A percentile compares a stretch with the other conserved stretches of the same genome.
Conservation (phyloP, 2,329 filamentous ascomycete genomes). For the Dactylellina sp. region DNA sequence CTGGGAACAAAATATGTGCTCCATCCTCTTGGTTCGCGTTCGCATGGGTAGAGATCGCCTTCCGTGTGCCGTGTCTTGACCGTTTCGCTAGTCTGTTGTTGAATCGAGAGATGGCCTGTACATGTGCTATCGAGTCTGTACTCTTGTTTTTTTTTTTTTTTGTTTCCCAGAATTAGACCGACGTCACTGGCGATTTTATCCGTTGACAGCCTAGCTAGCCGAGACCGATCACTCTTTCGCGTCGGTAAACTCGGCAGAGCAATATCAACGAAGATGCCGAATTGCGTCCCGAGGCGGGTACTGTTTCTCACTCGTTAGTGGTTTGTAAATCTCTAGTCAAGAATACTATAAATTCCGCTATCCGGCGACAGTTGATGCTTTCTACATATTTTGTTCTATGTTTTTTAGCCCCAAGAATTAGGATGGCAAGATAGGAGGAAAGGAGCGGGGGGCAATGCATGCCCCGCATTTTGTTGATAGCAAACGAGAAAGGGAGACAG, state of each 20-base stretch:
- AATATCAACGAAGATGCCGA: not conserved
- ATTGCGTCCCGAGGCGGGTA: not conserved
- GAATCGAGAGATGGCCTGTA: slow-evolving; percentile 24
- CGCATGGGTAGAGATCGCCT: slow-evolving; percentile 38
- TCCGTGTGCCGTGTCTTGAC: slow-evolving; percentile 53
- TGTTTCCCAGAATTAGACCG: slow-evolving; percentile 16
- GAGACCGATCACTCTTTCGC: not conserved
- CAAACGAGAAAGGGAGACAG: not conserved
- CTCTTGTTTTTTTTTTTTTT: not conserved
- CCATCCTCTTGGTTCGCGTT: slow-evolving; percentile 38
- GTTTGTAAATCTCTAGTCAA: not conserved
- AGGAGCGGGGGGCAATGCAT: slow-evolving; percentile 24
- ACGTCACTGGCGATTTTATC: slow-evolving; percentile 53
- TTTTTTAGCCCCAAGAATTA: slow-evolving; percentile 8
- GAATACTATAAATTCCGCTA: slow-evolving; percentile 2
- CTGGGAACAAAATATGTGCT: slow-evolving; percentile 19
- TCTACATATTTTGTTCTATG: too few relatives aligned
- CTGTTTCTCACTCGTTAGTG: not conserved
- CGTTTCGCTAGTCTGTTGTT: slow-evolving; percentile 43
- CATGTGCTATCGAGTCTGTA: too few relatives aligned
- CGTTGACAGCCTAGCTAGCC: slow-evolving; percentile 29
- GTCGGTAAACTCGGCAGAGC: too few relatives aligned
- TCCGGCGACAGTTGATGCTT: not conserved
- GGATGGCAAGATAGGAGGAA: slow-evolving; percentile 5
- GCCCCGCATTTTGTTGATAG: slow-evolving; percentile 53